These are phyloP conservation scores for Gossypium rotundifolium DNA, from an alignment of 345 rosid genomes.

Conservation along the genomic window DNA sequence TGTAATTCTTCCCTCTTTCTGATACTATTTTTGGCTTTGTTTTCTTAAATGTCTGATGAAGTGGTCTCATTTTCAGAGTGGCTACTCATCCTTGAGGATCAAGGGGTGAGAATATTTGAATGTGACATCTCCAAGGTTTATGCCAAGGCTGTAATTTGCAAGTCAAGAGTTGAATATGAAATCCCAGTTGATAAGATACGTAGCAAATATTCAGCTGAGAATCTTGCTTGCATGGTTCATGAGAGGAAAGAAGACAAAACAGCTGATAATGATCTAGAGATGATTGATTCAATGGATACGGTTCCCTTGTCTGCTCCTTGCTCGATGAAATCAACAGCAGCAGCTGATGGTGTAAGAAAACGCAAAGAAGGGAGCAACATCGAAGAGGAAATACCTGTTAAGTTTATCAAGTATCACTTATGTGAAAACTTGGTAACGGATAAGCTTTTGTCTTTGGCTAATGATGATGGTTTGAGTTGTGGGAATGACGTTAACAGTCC, in stretches of 20 bases:
- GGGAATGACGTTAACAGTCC: conserved; percentile 41
- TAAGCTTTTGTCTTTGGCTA: conserved; percentile 13
- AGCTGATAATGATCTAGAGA: conserved; percentile 20
- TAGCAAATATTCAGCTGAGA: conserved; percentile 16
- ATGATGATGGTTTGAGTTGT: conserved; percentile 28
- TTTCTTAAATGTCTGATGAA: conserved; percentile 6
- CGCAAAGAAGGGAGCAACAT: conserved; percentile 50
- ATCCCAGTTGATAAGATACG: conserved; percentile 16
- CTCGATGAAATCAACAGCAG: conserved; percentile 13
- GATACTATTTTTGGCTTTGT: not conserved
- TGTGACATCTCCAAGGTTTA: conserved; percentile 37
- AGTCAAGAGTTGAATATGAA: conserved; percentile 26
- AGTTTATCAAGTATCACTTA: conserved; percentile 39
- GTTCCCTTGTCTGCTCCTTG: conserved; percentile 14
- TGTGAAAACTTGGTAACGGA: conserved; percentile 20
- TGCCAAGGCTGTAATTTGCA: conserved; percentile 43
- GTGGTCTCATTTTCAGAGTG: conserved; percentile 45
- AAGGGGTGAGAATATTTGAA: conserved; percentile 53
- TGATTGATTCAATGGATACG: conserved; percentile 15
- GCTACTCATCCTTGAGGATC: conserved; percentile 51
- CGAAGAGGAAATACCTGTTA: conserved; percentile 39
- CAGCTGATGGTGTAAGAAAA: conserved; percentile 41
- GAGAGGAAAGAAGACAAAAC: conserved; percentile 11
- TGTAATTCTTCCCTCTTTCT: conserved; percentile 8
- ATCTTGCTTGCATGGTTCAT: not conserved